Evolutionary conservation across 495 filamentous ascomycete species (phyloP).

Genomic region (Ramalina peruviana): DNA sequence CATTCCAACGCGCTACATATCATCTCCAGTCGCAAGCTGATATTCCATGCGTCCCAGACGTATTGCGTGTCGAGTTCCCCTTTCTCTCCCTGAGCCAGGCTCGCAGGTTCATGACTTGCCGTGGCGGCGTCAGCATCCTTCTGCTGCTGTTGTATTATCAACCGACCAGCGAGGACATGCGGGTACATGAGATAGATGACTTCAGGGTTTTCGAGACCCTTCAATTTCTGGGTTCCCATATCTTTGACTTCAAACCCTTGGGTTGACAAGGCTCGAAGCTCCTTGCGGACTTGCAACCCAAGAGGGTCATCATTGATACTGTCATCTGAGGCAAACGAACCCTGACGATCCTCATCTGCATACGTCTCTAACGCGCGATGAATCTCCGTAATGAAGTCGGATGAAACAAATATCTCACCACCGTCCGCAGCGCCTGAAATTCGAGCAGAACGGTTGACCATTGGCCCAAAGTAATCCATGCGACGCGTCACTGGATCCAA

Average conservation of each 20-base stretch:
- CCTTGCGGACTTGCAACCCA: conserved; percentile 63
- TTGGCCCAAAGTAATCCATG: conserved; percentile 99
- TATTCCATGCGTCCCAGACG: conserved; percentile 81
- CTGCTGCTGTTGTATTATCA: conserved; percentile 43
- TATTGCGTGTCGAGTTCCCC: conserved; percentile 58
- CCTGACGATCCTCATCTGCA: conserved; percentile 56
- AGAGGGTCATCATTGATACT: conserved; percentile 54
- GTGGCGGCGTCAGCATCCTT: conserved; percentile 26
- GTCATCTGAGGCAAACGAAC: conserved; percentile 54
- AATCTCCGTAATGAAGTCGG: conserved; percentile 92
- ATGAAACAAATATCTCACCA: conserved; percentile 89
- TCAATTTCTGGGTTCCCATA: conserved; percentile 83
- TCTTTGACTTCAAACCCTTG: conserved; percentile 96
- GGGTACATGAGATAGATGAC: conserved; percentile 89
- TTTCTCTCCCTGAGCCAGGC: conserved; percentile 39
- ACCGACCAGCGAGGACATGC: conserved; percentile 70
- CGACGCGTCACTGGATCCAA: conserved; percentile 89
- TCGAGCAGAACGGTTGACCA: conserved; percentile 93
- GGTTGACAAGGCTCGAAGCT: conserved; percentile 72
- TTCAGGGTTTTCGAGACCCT: conserved; percentile 95
- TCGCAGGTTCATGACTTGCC: conserved; percentile 23
- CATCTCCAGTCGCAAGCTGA: conserved; percentile 81
- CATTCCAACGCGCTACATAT: conserved; percentile 76
- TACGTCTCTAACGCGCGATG: conserved; percentile 81
- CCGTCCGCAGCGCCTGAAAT: conserved; percentile 93